Base-by-base conservation (phyloP, 164 flowering plant species). In the Paratinospora sagittata region DNA sequence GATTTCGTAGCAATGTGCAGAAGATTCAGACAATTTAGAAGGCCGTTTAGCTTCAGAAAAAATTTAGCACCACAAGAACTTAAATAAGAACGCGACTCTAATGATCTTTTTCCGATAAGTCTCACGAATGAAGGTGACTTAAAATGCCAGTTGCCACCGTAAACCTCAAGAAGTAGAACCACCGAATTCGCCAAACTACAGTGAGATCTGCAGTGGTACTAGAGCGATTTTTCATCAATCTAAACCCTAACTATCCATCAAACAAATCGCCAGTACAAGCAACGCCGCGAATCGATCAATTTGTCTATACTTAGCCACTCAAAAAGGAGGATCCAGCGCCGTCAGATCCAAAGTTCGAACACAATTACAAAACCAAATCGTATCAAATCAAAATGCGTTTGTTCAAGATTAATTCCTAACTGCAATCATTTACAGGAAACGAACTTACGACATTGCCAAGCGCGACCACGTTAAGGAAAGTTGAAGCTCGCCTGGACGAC, bases 371-470 rank as follows among this genome's bases (percentile, higher is more conserved):
- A 47, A 34, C 60, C 27, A 16, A 52, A 68, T 14, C 66, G 13
- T 30, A 71, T 27, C 71, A 34, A 24, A 66, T 39, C 24, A n/a
- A 55, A n/a, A 43, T 43, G 47, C 6, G 17, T 19, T 55, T 43
- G 8, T 8, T 21, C 10, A 49, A 70, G 27, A 41, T 58, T 33
- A 64, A 23, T 23, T 41, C 58, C 33, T 24, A 37, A 70, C 33
- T 62, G 69, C 24, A 65, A 70, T 34, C 30, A 39, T 45, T n/a
- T 34, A 76, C 36, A 65, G 23, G 12, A 39, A 37, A 70, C 16
- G 12, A 65, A 87, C 98, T 84, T 73, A 96, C 99, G n/a, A 92
- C 92, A 82, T 86, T 93, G 79, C 99, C 99, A 12, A 96, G 90
- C n/a, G 90, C 96, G 11, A 96, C 93, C 37, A 87, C 95, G 72